Evolutionary conservation across 2,329 filamentous ascomycete species (phyloP), one percentile per base, ranked within the genome.

Genomic region (Pseudogymnoascus sp.): DNA sequence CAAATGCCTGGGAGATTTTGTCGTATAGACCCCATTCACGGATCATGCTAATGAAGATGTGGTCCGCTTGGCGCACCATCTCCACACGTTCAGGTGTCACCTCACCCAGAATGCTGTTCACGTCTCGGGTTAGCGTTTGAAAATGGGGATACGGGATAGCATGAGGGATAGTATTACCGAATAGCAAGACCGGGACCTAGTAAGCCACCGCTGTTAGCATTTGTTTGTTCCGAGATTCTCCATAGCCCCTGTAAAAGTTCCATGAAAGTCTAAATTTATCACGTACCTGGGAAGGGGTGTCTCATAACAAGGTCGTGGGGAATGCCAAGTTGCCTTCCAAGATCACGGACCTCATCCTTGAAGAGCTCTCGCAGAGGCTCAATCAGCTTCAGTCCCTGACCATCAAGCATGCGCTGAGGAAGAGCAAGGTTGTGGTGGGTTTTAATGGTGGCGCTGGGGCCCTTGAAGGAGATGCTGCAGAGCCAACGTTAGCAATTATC

Each of bases 351-450:
- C 75, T 94, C 89, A 68, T 94, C 89, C 73, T 94, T 94, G 82
- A 92, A 93, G 30, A 94, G 78, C 70, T 90, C 85, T 43, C 88
- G 80, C 0, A 94, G 82, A 1, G 89, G 89, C 76, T 95, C 89
- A 64, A 94, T 89, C 36, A 90, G 79, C 74, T 88, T 86, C 53
- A 89, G 65, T 6, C 74, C 74, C 66, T 75, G 72, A 38, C 77
- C 78, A 12, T 78, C 74, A 66, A 76, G 79, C 78, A 82, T 80
- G 37, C 79, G 76, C 66, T 79, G 68, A 12, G 85, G 83, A 1
- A 90, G 79, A 57, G 88, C 88, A 33, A 89, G 87, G 60, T 69
- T 85, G 77, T 87, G 85, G 73, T 88, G 86, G 11, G 86, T 89
- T 72, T 89, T 90, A 75, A 90, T 90, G 11, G 87, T 89, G 25